Evolutionary conservation across 768 basidiomycete species (phyloP), one percentile per base, ranked within the genome.

Genomic region (Crassisporium funariophilum): DNA sequence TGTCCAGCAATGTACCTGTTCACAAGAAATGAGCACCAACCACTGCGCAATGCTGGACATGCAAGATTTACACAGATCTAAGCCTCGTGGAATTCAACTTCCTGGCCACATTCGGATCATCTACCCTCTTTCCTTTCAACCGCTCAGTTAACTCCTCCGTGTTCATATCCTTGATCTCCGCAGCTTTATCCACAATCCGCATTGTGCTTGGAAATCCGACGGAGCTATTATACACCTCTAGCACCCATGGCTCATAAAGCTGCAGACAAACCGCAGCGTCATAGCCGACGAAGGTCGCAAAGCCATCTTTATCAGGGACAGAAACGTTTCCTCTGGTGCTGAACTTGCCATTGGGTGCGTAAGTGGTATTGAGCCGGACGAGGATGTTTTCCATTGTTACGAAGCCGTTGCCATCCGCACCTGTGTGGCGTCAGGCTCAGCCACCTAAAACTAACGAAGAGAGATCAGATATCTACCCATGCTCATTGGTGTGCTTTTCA

Each of bases 211-310:
- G 70, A 1, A 53, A 44, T 4, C 67, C 68, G 9, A 55, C 52
- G 7, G 69, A 67, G 33, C 59, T 60, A 37, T 72, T 71, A 43
- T 64, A 70, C 4, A 65, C 58, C 34, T 73, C 70, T 5, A 74
- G 46, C 13, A 75, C 52, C 66, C 69, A 75, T 2, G 72, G 72
- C 40, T 75, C 72, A 24, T 72, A 70, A 1, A 71, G 44, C 50
- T 72, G 62, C 6, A 73, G 46, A 43, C 73, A 75, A 19, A 72
- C 62, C 1, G 62, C 68, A 8, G 69, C 66, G 41, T 75, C 74
- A 23, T 65, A 69, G 2, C 73, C 74, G 22, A 75, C 63, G 47
- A 47, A 63, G 4, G 67, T 68, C 8, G 56, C 44, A 19, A 55
- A 54, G 9, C 70, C 68, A 13, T 56, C 42, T 15, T 25, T 42